These are phyloP conservation scores for Papiliotrema flavescens DNA, from an alignment of 1,284 basidiomycete species.

Conservation along the genomic window DNA sequence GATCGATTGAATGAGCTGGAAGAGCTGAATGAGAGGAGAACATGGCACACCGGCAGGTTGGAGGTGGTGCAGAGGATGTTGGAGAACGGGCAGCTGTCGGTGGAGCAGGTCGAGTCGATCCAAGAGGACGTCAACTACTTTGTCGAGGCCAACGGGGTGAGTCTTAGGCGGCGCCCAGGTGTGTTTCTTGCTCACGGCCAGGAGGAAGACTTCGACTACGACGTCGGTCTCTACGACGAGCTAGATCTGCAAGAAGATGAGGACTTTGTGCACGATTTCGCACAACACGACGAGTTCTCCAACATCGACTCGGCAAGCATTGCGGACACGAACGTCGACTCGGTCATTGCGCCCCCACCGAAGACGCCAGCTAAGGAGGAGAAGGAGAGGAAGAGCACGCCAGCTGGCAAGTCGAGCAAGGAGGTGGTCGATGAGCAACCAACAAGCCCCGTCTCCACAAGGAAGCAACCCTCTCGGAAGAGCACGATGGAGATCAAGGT, in stretches of 20 bases:
- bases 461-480: constrained; percentile 29
- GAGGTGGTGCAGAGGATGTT: constrained; percentile 91
- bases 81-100: constrained; percentile 85
- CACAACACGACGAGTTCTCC: constrained; percentile 59
- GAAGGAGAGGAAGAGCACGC: constrained; percentile 29
- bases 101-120: constrained; percentile 75
- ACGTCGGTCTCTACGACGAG: constrained; percentile 97
- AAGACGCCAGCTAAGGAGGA: constrained; percentile 44
- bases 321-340: constrained; percentile 35
- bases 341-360: constrained; percentile 7
- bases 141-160: constrained; percentile 88
- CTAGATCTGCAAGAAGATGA: constrained; percentile 93
- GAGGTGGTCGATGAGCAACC: constrained; percentile 25
- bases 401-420: constrained; percentile 12
- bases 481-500: constrained; percentile 21
- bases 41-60: constrained; percentile 91
- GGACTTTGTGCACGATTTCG: constrained; percentile 74
- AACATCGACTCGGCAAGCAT: constrained; percentile 52
- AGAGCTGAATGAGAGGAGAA: constrained; percentile 83
- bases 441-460: constrained; percentile 35
- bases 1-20: constrained; percentile 79
- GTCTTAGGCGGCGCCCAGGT: constrained; percentile 42
- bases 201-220: constrained; percentile 98
- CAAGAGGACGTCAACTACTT: constrained; percentile 98
- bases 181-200: constrained; percentile 40